Conservation (phyloP, 768 basidiomycete genomes). For the Naganishia vaughanmartiniae region DNA sequence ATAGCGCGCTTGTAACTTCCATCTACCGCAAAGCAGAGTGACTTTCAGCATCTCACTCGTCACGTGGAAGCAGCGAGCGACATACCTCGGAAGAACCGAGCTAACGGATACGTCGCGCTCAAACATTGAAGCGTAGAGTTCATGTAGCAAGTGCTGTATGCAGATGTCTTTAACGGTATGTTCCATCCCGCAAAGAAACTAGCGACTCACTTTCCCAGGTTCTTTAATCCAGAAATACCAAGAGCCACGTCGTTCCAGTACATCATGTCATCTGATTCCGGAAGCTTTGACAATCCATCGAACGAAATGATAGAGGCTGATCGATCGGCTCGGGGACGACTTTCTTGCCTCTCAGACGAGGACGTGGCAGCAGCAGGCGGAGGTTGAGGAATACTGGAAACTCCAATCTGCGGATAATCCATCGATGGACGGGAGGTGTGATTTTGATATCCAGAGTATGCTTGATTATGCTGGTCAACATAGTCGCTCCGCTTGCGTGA, state of each 20-base stretch:
- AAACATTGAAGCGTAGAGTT: conserved; percentile 96
- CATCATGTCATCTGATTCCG: conserved; percentile 72
- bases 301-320: conserved; percentile 43
- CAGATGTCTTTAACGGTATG: neutral
- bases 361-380: conserved; percentile 75
- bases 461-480: conserved; percentile 67
- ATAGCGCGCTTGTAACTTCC: conserved; percentile 55
- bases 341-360: conserved; percentile 71
- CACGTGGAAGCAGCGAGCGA: conserved; percentile 1
- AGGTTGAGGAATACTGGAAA: conserved; percentile 59
- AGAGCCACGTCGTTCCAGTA: conserved; percentile 82
- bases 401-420: conserved; percentile 65
- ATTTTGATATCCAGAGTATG: conserved; percentile 48
- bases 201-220: conserved; percentile 58
- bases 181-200: neutral
- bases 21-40: conserved; percentile 38
- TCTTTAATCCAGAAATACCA: conserved; percentile 82
- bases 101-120: conserved; percentile 88
- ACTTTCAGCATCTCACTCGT: neutral
- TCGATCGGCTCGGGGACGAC: conserved; percentile 55
- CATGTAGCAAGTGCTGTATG: conserved; percentile 98
- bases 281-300: conserved; percentile 60
- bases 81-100: conserved; percentile 84
- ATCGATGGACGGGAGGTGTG: conserved; percentile 54
- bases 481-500: conserved; percentile 73